Conservation (phyloP, 2,329 filamentous ascomycete species). For the Didymella pinodella region DNA sequence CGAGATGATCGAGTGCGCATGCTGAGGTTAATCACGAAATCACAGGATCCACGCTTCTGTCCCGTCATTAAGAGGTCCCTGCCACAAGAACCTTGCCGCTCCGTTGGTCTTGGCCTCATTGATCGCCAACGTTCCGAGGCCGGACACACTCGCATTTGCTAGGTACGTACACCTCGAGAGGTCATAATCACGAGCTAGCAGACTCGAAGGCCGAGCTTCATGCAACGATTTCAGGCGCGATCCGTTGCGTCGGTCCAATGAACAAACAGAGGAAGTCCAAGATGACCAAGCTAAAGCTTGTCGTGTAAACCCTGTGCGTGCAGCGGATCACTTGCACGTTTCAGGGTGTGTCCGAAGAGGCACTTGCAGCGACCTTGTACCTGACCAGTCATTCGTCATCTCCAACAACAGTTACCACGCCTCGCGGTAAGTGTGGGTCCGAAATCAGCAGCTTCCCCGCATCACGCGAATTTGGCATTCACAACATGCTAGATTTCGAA, state of each 20-base stretch:
- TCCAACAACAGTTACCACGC: constrained; percentile 6
- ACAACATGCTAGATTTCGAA: constrained; percentile 3
- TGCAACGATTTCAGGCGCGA: constrained; percentile 18
- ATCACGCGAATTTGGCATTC: constrained; percentile 16
- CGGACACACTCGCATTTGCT: constrained; percentile 11
- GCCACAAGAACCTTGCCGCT: constrained; percentile 19
- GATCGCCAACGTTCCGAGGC: constrained; percentile 9
- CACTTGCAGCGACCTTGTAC: constrained; percentile 24
- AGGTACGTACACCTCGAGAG: constrained; percentile 13
- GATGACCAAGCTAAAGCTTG: constrained; percentile 35
- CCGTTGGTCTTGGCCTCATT: constrained; percentile 6
- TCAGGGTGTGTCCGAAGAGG: constrained; percentile 22
- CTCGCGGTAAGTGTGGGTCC: constrained; percentile 10
- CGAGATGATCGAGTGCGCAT: constrained; percentile 46
- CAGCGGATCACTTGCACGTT: constrained; percentile 25
- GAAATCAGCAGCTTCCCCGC: constrained; percentile 15
- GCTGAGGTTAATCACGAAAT: constrained; percentile 43
- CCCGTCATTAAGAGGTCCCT: constrained; percentile 24
- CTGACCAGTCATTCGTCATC: constrained; percentile 16
- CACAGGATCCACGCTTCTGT: constrained; percentile 20
- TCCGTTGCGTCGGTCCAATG: constrained; percentile 20
- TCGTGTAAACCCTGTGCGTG: constrained; percentile 26
- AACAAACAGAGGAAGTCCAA: constrained; percentile 26
- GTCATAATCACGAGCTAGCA: constrained; percentile 8
- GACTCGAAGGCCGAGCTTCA: constrained; percentile 18